A percentile compares a stretch with the other conserved stretches of the same genome.
Conservation (phyloP, 768 basidiomycete species). For the Leccinum olivaceopallidum region DNA sequence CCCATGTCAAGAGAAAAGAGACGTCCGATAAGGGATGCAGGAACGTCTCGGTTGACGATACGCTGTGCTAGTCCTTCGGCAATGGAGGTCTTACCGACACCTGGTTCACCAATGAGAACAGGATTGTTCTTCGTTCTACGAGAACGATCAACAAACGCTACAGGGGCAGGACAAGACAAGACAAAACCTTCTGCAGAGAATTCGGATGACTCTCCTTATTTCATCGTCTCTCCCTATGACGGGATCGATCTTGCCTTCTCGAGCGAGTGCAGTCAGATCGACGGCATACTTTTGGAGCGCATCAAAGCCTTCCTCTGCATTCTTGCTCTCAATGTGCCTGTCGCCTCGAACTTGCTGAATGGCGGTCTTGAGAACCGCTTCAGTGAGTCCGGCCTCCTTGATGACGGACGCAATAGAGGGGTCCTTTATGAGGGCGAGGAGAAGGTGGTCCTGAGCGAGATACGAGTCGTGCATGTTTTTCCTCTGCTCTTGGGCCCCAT, state of each 20-base stretch:
- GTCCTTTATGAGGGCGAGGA: conserved; percentile 83
- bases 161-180: neutral
- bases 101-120: conserved; percentile 93
- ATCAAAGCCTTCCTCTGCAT: conserved; percentile 91
- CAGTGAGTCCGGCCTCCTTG: conserved; percentile 75
- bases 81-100: conserved; percentile 95
- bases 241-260: conserved; percentile 94
- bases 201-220: conserved; percentile 81
- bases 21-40: conserved; percentile 67
- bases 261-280: conserved; percentile 84
- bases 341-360: conserved; percentile 82
- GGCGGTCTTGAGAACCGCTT: conserved; percentile 70
- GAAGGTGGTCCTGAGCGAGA: conserved; percentile 90
- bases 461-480: conserved; percentile 90
- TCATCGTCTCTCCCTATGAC: conserved; percentile 93
- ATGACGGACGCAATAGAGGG: conserved; percentile 62
- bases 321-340: conserved; percentile 79
- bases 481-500: conserved; percentile 73
- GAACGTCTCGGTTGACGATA: conserved; percentile 92
- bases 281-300: conserved; percentile 87
- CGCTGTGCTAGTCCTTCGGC: conserved; percentile 95
- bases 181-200: conserved; percentile 72
- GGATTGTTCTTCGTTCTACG: conserved; percentile 94
- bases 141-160: conserved; percentile 11
- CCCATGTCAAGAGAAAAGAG: conserved; percentile 93